Base-by-base conservation (phyloP, 1,284 basidiomycete genomes). In the Tranzscheliella williamsii region DNA sequence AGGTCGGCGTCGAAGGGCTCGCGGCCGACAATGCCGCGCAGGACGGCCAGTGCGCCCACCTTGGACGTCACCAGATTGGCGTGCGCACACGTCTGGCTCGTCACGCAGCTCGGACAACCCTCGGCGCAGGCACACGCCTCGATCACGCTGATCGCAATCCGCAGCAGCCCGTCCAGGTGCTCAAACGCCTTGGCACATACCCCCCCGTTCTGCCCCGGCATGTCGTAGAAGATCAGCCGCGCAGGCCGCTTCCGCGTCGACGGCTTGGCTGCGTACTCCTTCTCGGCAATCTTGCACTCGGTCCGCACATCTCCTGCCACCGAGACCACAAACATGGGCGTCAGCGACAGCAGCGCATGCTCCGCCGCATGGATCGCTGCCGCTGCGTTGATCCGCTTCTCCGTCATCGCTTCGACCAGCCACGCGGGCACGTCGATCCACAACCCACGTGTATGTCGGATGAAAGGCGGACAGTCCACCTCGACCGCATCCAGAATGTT, bases 331-430 rank as follows among this genome's bases (percentile, higher is more conserved):
- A 91, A 91, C 38, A 85, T 84, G 52, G 80, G 80, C 8, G 80
- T 80, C 23, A 81, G 67, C 37, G 89, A 90, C 52, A 93, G 79
- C 60, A 92, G 82, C 0, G 89, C 90, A 72, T 94, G 91, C 57
- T 87, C 83, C 2, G 90, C 89, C 2, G 88, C 85, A 70, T 93
- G 91, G 40, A 93, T 90, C 0, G 87, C 88, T 49, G 86, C 89
- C 0, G 87, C 85, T 0, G 84, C 82, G 48, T 84, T 85, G 47
- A 90, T 83, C 5, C 80, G 80, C 57, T 86, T 85, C 17, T 76
- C 70, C 4, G 80, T 80, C 72, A 94, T 60, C 30, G 75, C 73
- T 15, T 83, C 38, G 85, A 79, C 26, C 78, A 79, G 41, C 86
- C 78, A 36, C 81, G 80, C 11, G 0, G 90, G 88, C 2, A 93